Evolutionary conservation across 129 eudicot genomes (phyloP).

Genomic region (Tagetes erecta): DNA sequence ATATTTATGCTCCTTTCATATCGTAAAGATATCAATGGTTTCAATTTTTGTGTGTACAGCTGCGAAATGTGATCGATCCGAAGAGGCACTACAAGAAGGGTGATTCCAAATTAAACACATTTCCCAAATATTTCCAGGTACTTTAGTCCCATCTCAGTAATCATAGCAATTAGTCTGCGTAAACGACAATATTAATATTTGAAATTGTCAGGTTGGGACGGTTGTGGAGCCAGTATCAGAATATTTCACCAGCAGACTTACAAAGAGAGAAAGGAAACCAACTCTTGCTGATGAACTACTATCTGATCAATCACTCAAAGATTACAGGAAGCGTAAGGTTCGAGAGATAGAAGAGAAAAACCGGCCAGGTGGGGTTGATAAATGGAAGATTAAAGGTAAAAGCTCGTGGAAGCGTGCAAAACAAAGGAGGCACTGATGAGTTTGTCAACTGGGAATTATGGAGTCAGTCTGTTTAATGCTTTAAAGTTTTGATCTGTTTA

Average conservation of each 20-base stretch:
- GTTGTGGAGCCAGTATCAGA: constrained; percentile 76
- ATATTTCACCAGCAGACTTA: constrained; percentile 69
- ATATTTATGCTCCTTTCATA: background rate
- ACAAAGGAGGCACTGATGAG: constrained; percentile 50
- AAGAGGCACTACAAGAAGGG: constrained; percentile 97
- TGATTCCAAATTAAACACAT: constrained; percentile 61
- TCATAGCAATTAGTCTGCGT: background rate
- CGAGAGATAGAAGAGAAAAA: constrained; percentile 64
- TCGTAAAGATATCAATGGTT: background rate
- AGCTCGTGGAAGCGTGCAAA: constrained; percentile 59
- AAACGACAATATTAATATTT: background rate
- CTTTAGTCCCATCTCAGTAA: constrained; percentile 3
- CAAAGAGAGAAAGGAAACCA: constrained; percentile 88
- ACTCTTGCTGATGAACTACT: constrained; percentile 88
- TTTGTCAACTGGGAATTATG: background rate
- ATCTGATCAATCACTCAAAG: constrained; percentile 53
- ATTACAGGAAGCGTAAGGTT: constrained; percentile 93
- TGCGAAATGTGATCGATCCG: constrained; percentile 87
- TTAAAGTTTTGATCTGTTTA: background rate
- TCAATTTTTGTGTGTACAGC: constrained; percentile 40
- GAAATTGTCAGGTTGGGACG: constrained; percentile 68
- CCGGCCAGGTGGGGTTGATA: constrained; percentile 70
- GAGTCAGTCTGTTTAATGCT: background rate
- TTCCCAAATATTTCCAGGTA: constrained; percentile 95
- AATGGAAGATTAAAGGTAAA: constrained; percentile 73